Percentiles rank a stretch among this genome's conserved stretches.
Conservation (phyloP, 371 early-diverging fungal genomes). For the Mortierella sp. region DNA sequence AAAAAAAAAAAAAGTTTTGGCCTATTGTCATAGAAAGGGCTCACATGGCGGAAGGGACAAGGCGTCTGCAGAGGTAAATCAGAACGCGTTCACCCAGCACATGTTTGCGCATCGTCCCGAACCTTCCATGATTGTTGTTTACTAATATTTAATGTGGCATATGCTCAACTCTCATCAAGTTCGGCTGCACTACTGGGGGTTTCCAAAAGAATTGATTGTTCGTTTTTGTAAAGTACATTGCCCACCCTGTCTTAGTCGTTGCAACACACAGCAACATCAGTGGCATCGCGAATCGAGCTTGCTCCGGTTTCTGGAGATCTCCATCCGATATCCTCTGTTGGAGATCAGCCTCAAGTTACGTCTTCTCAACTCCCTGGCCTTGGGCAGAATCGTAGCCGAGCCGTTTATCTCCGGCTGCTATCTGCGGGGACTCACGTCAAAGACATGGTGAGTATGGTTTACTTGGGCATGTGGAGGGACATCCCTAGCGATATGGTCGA, state of each 20-base stretch:
- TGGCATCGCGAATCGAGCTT: not conserved
- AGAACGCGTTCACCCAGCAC: not conserved
- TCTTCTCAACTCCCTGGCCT: not conserved
- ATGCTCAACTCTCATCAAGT: conserved; percentile 46
- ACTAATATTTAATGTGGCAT: not conserved
- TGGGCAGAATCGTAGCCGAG: not conserved
- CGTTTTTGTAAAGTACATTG: conserved; percentile 71
- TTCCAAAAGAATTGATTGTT: conserved; percentile 71
- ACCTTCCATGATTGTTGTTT: not conserved
- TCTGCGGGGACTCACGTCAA: not conserved
- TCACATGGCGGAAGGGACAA: conserved; percentile 76
- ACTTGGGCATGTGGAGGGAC: conserved; percentile 1
- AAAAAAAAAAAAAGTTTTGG: no score
- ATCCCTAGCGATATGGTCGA: conserved; percentile 18
- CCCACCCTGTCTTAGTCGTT: conserved; percentile 61
- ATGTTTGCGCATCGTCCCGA: not conserved
- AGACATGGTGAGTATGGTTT: not conserved
- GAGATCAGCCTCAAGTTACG: not conserved
- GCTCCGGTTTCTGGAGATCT: not conserved
- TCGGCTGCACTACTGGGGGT: conserved; percentile 70
- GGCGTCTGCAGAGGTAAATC: conserved; percentile 69
- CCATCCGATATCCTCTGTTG: not conserved
- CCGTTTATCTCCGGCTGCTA: not conserved
- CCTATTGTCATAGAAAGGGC: conserved; percentile 68
- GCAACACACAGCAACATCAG: conserved; percentile 25